Conservation (phyloP, 805 yeast genomes). For the Suhomyces sp. region DNA sequence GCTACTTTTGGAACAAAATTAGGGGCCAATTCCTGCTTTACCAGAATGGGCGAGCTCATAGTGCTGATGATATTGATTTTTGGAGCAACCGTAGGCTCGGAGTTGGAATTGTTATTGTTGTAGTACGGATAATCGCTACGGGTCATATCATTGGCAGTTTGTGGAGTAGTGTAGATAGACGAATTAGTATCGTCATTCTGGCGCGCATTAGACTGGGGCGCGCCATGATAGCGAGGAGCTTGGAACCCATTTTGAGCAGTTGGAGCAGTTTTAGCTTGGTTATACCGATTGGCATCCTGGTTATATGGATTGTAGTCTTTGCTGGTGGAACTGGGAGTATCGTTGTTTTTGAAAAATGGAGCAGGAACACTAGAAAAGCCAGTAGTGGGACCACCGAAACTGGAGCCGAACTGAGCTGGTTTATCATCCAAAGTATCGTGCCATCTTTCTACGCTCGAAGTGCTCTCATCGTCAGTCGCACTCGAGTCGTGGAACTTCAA, state of each 20-base stretch:
- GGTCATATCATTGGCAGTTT: conserved; percentile 33
- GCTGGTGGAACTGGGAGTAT: conserved; percentile 6
- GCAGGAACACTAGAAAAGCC: conserved; percentile 22
- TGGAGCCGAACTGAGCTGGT: background rate
- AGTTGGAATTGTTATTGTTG: background rate
- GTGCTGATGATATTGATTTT: conserved; percentile 26
- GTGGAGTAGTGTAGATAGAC: conserved; percentile 30
- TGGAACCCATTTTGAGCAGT: background rate
- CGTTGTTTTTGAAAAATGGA: background rate
- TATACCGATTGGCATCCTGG: conserved; percentile 1
- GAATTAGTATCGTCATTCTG: conserved; percentile 12
- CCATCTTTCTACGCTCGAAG: background rate
- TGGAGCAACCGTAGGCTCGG: conserved; percentile 3
- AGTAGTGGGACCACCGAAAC: conserved; percentile 2
- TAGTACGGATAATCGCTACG: conserved; percentile 6
- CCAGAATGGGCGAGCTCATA: conserved; percentile 32
- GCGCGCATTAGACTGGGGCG: background rate
- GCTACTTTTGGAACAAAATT: conserved; percentile 18
- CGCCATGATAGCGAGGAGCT: background rate
- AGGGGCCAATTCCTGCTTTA: conserved; percentile 26
- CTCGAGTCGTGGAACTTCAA: conserved; percentile 3
- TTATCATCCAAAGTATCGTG: background rate
- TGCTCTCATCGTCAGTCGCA: background rate
- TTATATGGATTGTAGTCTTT: conserved; percentile 20
- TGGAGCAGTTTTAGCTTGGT: background rate